Percentiles rank a stretch among this genome's conserved stretches.
phyloP scores from a whole-genome alignment of 163 green algal species.

The Chlorella variabilis region DNA sequence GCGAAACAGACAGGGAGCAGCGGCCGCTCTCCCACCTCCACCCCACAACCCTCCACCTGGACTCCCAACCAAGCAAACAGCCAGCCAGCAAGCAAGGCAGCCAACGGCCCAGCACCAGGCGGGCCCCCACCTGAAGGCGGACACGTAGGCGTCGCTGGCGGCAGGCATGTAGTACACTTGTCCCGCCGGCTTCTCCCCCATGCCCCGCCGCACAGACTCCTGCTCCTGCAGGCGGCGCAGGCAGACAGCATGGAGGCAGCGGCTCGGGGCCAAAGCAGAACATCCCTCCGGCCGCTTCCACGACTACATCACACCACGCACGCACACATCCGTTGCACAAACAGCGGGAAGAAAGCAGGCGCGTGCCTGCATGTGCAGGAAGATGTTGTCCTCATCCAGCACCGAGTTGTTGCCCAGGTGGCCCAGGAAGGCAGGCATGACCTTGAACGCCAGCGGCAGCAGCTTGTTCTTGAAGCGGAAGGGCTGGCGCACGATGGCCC shows the following conservation, averaged over 20 bases:
- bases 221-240: slow-evolving; percentile 58
- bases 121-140: slow-evolving; percentile 51
- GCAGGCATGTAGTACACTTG: slow-evolving; percentile 60
- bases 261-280: too few relatives aligned
- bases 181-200: slow-evolving; percentile 43
- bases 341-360: too few relatives aligned
- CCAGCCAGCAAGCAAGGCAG: too few relatives aligned
- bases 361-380: slow-evolving; percentile 66
- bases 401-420: slow-evolving; percentile 42
- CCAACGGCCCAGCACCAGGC: too few relatives aligned
- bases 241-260: too few relatives aligned
- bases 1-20: too few relatives aligned
- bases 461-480: slow-evolving; percentile 63
- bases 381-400: slow-evolving; percentile 62
- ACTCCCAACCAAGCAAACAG: too few relatives aligned
- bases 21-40: too few relatives aligned
- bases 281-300: too few relatives aligned
- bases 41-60: too few relatives aligned
- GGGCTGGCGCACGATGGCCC: slow-evolving; percentile 72
- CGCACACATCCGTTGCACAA: too few relatives aligned
- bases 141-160: slow-evolving; percentile 62
- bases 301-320: too few relatives aligned
- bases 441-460: slow-evolving; percentile 19
- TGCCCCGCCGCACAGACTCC: slow-evolving; percentile 52
- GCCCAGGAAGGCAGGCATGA: slow-evolving; percentile 16